phyloP scores from a whole-genome alignment of 129 eudicot species.

The Ambrosia artemisiifolia region DNA sequence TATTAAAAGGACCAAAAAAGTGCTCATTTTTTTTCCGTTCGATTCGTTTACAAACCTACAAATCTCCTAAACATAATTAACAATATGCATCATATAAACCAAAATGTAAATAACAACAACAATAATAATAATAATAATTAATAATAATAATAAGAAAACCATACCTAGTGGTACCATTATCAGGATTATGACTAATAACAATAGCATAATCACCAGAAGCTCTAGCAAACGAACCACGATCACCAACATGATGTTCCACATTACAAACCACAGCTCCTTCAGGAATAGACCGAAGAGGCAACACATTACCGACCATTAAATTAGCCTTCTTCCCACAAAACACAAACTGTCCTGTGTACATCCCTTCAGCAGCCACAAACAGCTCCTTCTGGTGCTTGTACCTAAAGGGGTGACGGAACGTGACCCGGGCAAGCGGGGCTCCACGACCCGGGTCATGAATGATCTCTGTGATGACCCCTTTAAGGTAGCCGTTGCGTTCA shows the following conservation, averaged over 20 bases:
- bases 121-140: background rate
- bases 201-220: slow-evolving; percentile 86
- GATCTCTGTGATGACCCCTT: slow-evolving; percentile 79
- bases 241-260: slow-evolving; percentile 85
- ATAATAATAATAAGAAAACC: background rate
- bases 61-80: too few species aligned
- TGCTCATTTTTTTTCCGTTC: too few species aligned
- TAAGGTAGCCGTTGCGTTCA: slow-evolving; percentile 79
- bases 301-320: slow-evolving; percentile 66
- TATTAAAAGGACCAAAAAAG: too few species aligned
- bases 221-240: slow-evolving; percentile 78
- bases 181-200: slow-evolving; percentile 78
- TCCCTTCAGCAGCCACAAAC: slow-evolving; percentile 78
- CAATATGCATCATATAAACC: too few species aligned
- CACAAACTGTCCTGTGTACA: slow-evolving; percentile 78
- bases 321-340: slow-evolving; percentile 85
- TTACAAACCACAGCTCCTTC: slow-evolving; percentile 86
- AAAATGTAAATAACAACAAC: background rate
- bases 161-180: slow-evolving; percentile 79
- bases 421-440: slow-evolving; percentile 74
- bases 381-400: slow-evolving; percentile 92
- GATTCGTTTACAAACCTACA: too few species aligned
- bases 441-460: slow-evolving; percentile 94
- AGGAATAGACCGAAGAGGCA: slow-evolving; percentile 71
- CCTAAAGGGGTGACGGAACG: slow-evolving; percentile 87